phyloP scores from a whole-genome alignment of 169 alveolate species.

The Cryptosporidium viatorum region DNA sequence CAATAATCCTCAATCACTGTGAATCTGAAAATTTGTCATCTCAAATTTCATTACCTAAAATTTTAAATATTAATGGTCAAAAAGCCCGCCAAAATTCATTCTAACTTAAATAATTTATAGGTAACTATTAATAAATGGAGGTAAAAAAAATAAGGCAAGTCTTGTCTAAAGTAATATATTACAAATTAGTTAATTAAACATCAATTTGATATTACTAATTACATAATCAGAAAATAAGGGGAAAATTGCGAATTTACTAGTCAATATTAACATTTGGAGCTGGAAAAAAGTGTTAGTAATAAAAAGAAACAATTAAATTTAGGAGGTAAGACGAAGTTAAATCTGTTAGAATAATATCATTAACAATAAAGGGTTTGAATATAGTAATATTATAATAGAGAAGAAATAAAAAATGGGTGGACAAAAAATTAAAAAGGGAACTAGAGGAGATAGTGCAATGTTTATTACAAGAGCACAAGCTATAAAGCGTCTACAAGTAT shows the following conservation, averaged over 20 bases:
- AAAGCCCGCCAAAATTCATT: background rate
- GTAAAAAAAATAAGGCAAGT: background rate
- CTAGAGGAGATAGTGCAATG: constrained; percentile 90
- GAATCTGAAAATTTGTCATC: background rate
- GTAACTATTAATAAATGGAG: background rate
- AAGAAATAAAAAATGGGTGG: constrained; percentile 55
- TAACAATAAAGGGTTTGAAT: background rate
- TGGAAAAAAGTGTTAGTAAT: background rate
- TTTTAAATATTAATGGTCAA: no score
- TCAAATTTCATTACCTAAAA: background rate
- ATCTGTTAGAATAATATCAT: background rate
- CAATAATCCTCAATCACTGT: no score
- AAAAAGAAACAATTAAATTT: background rate
- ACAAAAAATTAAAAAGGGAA: constrained; percentile 86
- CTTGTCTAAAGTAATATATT: background rate
- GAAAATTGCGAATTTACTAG: background rate
- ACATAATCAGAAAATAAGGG: background rate
- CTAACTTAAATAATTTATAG: background rate
- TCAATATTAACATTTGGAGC: background rate
- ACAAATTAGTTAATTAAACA: background rate
- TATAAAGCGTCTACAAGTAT: constrained; percentile 89
- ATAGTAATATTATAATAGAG: background rate
- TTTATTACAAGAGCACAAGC: constrained; percentile 92
- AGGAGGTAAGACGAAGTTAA: background rate
- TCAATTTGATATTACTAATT: no score